Base-by-base conservation (phyloP, 2,329 filamentous ascomycete genomes). In the Eutypa lata region DNA sequence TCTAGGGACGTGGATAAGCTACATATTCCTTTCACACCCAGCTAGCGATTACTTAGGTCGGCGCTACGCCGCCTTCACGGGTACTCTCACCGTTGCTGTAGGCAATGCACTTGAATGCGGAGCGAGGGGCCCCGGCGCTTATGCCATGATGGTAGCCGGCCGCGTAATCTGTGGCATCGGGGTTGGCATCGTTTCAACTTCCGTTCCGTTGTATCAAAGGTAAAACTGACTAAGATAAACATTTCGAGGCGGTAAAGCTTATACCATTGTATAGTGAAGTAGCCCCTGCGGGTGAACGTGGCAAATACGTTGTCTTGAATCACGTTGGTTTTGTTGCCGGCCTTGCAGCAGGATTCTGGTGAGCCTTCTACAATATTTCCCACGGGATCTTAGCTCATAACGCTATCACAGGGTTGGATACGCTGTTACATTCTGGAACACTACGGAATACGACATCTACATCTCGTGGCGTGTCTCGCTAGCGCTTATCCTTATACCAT, bases 121-220 rank as follows among this genome's bases (percentile, higher is more conserved):
- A 0, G 76, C 78, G 1, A 62, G 59, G 0, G 76, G 75, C 1
- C 52, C 64, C 0, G 62, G 65, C 7, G 77, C 76, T 1, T 70
- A 77, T 7, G 69, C 64, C 6, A 73, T 76, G 69, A 78, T 84
- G 71, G 70, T 79, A 11, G 57, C 72, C 2, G 81, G 81, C 3
- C 71, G 81, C 18, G 71, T 80, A 26, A 67, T 82, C 22, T 77
- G 75, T 8, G 81, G 81, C 2, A 51, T 80, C 6, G 81, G 81
- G 2, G 75, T 79, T 5, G 79, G 79, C 2, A 67, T 83, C 18
- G 73, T 84, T 8, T 81, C 78, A 37, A 83, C 80, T 2, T 73
- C 76, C 3, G 80, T 84, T 50, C 81, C 81, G 1, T 61, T 84
- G 4, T 84, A 83, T 61, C 81, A 83, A 63, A 81, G 76, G 77